Percentiles rank a stretch among this genome's conserved stretches.
Evolutionary conservation across 768 basidiomycete genomes (phyloP).

Genomic region (Boletellus emodensis): DNA sequence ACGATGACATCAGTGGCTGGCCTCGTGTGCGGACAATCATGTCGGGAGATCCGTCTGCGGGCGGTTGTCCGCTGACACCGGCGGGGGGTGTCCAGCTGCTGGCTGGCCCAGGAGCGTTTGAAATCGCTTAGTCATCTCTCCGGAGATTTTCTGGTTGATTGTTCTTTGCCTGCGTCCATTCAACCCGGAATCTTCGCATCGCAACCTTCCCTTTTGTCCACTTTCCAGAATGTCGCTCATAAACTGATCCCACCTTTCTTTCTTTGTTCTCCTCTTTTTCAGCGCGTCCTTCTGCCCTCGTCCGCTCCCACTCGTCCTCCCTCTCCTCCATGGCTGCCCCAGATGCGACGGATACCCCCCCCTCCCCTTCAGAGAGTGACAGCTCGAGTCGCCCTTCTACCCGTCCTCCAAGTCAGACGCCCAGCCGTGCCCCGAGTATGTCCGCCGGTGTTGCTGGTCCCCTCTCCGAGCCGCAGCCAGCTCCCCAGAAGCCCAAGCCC

Average conservation of each 20-base stretch:
- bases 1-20: constrained; percentile 3
- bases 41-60: background rate
- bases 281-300: background rate
- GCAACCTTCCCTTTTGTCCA: background rate
- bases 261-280: background rate
- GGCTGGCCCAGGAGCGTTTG: background rate
- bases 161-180: constrained; percentile 12
- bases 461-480: constrained; percentile 28
- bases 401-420: constrained; percentile 53
- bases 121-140: constrained; percentile 23
- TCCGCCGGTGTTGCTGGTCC: constrained; percentile 36
- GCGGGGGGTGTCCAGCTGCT: background rate
- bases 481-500: constrained; percentile 20
- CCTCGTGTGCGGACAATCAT: background rate
- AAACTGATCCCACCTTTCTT: constrained; percentile 9
- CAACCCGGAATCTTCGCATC: constrained; percentile 9
- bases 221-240: constrained; percentile 6
- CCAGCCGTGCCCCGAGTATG: constrained; percentile 39
- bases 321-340: constrained; percentile 36
- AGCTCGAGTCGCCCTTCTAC: constrained; percentile 61
- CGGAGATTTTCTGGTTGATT: constrained; percentile 3
- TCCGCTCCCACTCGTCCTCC: background rate
- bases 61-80: background rate
- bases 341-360: constrained; percentile 41
- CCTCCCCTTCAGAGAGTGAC: constrained; percentile 55